Conservation (phyloP, 352 stramenopile species). For the Blastocystis sp. region DNA sequence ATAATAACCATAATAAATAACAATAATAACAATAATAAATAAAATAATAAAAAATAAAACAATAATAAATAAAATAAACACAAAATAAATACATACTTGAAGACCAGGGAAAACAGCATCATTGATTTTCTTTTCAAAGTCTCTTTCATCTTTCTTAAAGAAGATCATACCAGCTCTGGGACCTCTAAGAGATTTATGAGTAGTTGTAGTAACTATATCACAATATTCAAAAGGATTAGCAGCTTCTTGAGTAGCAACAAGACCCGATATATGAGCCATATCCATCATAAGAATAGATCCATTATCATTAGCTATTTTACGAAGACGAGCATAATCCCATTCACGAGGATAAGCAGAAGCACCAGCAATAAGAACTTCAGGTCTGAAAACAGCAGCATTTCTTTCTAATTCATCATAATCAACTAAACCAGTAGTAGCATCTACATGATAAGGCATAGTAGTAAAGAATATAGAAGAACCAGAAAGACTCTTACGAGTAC, state of each 20-base stretch:
- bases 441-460: conserved; percentile 85
- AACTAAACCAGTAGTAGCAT: conserved; percentile 75
- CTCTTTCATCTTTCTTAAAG: conserved; percentile 74
- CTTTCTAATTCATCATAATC: conserved; percentile 83
- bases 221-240: conserved; percentile 83
- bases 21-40: too few relatives aligned
- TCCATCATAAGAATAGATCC: conserved; percentile 88
- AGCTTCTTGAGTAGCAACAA: conserved; percentile 80
- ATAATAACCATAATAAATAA: too few relatives aligned
- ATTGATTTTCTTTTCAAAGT: conserved; percentile 82
- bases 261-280: conserved; percentile 94
- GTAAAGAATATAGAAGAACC: conserved; percentile 99
- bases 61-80: too few relatives aligned
- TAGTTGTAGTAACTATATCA: conserved; percentile 96
- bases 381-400: conserved; percentile 81
- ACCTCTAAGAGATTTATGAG: conserved; percentile 90
- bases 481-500: conserved; percentile 82
- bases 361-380: conserved; percentile 83
- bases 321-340: conserved; percentile 89
- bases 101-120: conserved; percentile 90
- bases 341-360: conserved; percentile 89
- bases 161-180: conserved; percentile 96
- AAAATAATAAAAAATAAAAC: too few relatives aligned
- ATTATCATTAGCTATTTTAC: conserved; percentile 88
- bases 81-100: too few relatives aligned